These are phyloP conservation scores for Mariannaea elegans DNA, from an alignment of 2,329 filamentous ascomycete species.

Conservation along the genomic window DNA sequence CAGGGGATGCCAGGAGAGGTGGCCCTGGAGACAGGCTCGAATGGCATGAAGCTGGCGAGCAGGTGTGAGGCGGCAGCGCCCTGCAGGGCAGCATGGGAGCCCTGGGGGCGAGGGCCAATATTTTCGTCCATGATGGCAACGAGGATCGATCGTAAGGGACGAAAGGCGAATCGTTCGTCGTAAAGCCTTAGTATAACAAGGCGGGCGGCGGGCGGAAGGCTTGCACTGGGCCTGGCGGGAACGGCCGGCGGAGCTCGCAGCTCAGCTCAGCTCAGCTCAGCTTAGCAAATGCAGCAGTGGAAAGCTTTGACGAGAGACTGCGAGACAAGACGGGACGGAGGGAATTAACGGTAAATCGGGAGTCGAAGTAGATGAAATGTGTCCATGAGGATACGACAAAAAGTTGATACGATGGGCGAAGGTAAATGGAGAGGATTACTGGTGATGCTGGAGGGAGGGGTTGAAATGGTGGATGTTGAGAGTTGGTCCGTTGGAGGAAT, in stretches of 20 bases:
- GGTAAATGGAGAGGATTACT: background rate
- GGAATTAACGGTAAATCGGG: slow-evolving; percentile 22
- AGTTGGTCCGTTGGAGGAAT: slow-evolving; percentile 5
- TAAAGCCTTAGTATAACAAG: background rate
- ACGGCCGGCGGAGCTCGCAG: slow-evolving; percentile 23
- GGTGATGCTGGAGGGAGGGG: background rate
- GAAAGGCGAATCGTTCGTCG: slow-evolving; percentile 17
- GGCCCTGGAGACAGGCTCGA: slow-evolving; percentile 81
- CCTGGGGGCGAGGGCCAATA: slow-evolving; percentile 45
- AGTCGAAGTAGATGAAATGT: slow-evolving; percentile 22
- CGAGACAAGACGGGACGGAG: slow-evolving; percentile 11
- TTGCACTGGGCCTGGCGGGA: slow-evolving; percentile 23
- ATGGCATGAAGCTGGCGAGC: slow-evolving; percentile 52
- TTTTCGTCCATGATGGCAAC: slow-evolving; percentile 50
- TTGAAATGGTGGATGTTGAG: background rate
- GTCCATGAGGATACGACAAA: slow-evolving; percentile 28
- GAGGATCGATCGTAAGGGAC: slow-evolving; percentile 1
- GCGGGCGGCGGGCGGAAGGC: slow-evolving; percentile 20
- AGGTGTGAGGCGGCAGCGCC: slow-evolving; percentile 45
- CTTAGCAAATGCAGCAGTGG: slow-evolving; percentile 1
- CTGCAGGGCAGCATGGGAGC: slow-evolving; percentile 42
- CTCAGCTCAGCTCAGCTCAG: slow-evolving; percentile 36
- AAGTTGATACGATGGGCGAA: background rate
- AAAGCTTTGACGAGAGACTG: background rate
- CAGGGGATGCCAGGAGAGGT: slow-evolving; percentile 80